Conservation (phyloP, 176 grass and related monocot species). For the Luzula sylvatica region DNA sequence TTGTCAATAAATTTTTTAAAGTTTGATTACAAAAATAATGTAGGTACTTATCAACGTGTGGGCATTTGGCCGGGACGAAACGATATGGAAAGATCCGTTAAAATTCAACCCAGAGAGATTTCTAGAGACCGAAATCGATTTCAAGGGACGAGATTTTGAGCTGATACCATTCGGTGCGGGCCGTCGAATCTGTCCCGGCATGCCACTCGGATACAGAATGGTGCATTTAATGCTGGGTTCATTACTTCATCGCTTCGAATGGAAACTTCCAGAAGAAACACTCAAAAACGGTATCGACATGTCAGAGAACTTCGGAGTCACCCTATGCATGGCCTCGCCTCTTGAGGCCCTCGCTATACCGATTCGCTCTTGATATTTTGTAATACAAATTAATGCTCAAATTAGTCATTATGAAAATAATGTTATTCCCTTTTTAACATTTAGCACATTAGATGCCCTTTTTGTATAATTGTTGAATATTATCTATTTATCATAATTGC, state of each 20-base stretch:
- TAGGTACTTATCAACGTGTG: conserved; percentile 34
- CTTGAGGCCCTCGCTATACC: not conserved
- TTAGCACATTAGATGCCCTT: too few relatives aligned
- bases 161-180: conserved; percentile 26
- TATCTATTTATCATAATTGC: too few relatives aligned
- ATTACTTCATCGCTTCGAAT: conserved; percentile 23
- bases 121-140: conserved; percentile 1
- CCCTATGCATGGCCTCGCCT: conserved; percentile 10
- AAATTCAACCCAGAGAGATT: conserved; percentile 41
- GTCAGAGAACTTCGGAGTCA: conserved; percentile 7
- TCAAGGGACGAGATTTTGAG: not conserved
- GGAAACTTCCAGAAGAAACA: not conserved
- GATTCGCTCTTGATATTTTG: too few relatives aligned
- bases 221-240: conserved; percentile 30
- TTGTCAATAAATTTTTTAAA: too few relatives aligned
- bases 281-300: not conserved
- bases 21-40: too few relatives aligned
- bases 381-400: too few relatives aligned
- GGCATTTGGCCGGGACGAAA: conserved; percentile 22
- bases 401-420: too few relatives aligned
- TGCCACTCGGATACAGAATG: conserved; percentile 18
- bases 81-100: conserved; percentile 15
- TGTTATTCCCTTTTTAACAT: too few relatives aligned
- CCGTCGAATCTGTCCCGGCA: conserved; percentile 5
- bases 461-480: too few relatives aligned